Evolutionary conservation across 2,329 filamentous ascomycete species (phyloP), one percentile per base, ranked within the genome.

Genomic region (Exophiala oligosperma): DNA sequence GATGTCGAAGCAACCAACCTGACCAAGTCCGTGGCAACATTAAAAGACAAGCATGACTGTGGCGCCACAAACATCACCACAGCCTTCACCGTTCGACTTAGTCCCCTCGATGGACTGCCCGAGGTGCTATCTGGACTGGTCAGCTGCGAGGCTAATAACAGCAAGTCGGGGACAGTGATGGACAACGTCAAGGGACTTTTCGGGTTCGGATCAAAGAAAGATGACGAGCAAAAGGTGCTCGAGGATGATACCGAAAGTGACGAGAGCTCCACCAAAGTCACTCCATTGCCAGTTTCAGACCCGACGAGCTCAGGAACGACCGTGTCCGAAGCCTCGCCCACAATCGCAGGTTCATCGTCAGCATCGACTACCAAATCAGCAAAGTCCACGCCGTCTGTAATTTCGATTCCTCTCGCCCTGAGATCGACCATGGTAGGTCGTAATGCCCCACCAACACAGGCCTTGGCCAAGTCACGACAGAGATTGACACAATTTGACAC

Each of bases 131-230:
- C 85, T 67, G 89, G 89, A n/a, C 82, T 82, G 56, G 87, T 94
- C 4, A 92, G 92, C 72, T 99, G 94, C 70, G 90, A 96, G 71
- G 84, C 88, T 26, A 90, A 95, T 52, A 73, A 76, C 7, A 85
- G 87, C 48, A 85, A 85, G 74, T 91, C 92, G 72, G 90, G 90
- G 63, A 87, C 88, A 52, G 84, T 97, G 49, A 90, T 97, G 49
- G 93, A 96, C 69, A 92, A 91, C 44, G 91, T 97, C 65, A 99
- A 99, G 81, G 95, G 92, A 64, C 84, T 97, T 62, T 95, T 99
- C 70, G 94, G 94, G 4, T 92, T 97, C 71, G 94, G 93, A 26
- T 90, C 90, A 69, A 91, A 91, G 76, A 96, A 96, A 76, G 89
- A 89, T 63, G 66, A 65, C 32, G 90, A 93, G 56, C 89, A 96